Evolutionary conservation across 2,329 filamentous ascomycete genomes (phyloP).

Genomic region (Emmonsiellopsis sp.): DNA sequence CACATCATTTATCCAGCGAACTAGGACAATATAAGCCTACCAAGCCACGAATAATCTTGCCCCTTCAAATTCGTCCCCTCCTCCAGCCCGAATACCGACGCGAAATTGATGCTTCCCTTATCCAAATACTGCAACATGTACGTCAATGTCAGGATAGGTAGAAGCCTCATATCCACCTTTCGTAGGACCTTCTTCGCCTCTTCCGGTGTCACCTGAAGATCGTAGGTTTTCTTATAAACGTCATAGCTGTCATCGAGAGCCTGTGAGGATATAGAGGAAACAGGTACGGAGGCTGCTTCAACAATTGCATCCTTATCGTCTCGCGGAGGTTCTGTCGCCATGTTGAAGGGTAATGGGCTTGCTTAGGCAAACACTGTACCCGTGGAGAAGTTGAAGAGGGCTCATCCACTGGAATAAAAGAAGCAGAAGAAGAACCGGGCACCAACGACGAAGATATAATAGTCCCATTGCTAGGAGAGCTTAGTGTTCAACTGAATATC

Average conservation of each 20-base stretch:
- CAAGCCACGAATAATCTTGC: slow-evolving; percentile 5
- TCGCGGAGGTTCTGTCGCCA: not conserved
- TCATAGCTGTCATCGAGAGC: not conserved
- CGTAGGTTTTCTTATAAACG: slow-evolving; percentile 1
- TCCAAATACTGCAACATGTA: slow-evolving; percentile 19
- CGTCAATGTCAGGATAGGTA: slow-evolving; percentile 44
- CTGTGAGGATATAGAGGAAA: not conserved
- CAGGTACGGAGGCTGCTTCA: not conserved
- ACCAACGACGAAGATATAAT: no score
- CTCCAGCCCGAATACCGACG: slow-evolving; percentile 24
- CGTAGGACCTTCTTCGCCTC: slow-evolving; percentile 28
- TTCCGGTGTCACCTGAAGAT: slow-evolving; percentile 9
- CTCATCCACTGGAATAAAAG: no score
- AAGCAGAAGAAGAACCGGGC: no score
- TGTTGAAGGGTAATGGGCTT: not conserved
- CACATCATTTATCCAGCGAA: no score
- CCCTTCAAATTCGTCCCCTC: slow-evolving; percentile 15
- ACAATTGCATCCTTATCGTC: not conserved
- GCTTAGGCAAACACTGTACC: no score
- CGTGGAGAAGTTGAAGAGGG: no score
- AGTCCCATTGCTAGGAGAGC: no score
- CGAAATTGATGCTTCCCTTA: slow-evolving; percentile 22
- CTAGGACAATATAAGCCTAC: not conserved
- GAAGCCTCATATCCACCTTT: slow-evolving; percentile 47
- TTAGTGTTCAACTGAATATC: no score